These are phyloP conservation scores for Colletotrichum melonis DNA, from an alignment of 2,329 filamentous ascomycete genomes.

Conservation along the genomic window DNA sequence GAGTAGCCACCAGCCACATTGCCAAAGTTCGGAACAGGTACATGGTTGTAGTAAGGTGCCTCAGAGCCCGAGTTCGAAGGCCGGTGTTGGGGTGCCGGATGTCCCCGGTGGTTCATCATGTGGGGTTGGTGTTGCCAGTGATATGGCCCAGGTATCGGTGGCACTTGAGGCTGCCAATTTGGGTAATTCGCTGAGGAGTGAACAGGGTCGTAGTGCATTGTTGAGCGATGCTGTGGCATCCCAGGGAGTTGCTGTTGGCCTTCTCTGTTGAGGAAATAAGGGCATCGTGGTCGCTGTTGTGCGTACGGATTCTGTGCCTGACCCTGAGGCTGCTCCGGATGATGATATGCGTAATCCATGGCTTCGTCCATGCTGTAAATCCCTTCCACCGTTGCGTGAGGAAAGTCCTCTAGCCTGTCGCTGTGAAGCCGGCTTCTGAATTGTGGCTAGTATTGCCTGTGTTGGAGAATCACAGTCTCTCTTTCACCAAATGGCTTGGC, in stretches of 20 bases:
- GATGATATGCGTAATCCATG: slow-evolving; percentile 34
- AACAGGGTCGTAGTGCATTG: slow-evolving; percentile 43
- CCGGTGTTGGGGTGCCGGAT: slow-evolving; percentile 12
- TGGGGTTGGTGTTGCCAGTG: slow-evolving; percentile 21
- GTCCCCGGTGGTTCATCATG: slow-evolving; percentile 7
- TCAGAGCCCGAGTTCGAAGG: slow-evolving; percentile 17
- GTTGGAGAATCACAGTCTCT: not conserved
- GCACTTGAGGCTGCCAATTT: slow-evolving; percentile 37
- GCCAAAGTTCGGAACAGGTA: not conserved
- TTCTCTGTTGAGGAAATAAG: slow-evolving; percentile 15
- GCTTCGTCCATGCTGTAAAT: slow-evolving; percentile 24
- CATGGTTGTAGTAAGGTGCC: slow-evolving; percentile 14
- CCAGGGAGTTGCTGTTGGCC: not conserved
- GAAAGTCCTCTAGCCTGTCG: not conserved
- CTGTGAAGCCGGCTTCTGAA: not conserved
- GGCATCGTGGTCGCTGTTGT: slow-evolving; percentile 24
- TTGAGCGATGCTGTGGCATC: slow-evolving; percentile 13
- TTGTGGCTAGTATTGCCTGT: not conserved
- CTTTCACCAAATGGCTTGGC: not conserved
- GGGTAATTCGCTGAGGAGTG: slow-evolving; percentile 39
- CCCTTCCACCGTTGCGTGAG: not conserved
- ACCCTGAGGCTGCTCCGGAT: slow-evolving; percentile 18
- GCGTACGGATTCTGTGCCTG: slow-evolving; percentile 17
- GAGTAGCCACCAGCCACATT: slow-evolving; percentile 5
- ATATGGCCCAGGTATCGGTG: not conserved